Evolutionary conservation across 2,329 filamentous ascomycete species (phyloP).

Genomic region (Drechslerella coelobrocha): DNA sequence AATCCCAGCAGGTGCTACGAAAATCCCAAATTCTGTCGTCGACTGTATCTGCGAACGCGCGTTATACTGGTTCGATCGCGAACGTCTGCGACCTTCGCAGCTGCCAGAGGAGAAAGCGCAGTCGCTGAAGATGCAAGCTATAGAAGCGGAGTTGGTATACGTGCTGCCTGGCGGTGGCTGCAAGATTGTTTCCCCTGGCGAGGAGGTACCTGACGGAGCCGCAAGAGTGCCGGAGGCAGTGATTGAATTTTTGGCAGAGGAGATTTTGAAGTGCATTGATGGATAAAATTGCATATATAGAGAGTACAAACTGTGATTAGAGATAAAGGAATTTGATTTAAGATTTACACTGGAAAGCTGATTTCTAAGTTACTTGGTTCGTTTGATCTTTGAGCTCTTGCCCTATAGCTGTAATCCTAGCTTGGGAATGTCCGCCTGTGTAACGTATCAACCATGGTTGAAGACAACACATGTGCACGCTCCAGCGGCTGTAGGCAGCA

Average conservation of each 20-base stretch:
- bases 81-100: not conserved
- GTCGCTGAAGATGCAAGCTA: not conserved
- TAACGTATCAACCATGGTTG: too few species aligned
- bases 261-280: conserved; percentile 2
- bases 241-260: not conserved
- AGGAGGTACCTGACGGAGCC: not conserved
- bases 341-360: too few species aligned
- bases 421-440: too few species aligned
- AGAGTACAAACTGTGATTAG: too few species aligned
- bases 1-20: not conserved
- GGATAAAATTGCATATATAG: too few species aligned
- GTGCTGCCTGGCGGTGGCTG: not conserved
- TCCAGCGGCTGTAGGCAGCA: too few species aligned
- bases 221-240: conserved; percentile 1
- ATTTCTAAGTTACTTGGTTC: too few species aligned
- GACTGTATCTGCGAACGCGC: conserved; percentile 1
- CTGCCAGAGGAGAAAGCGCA: not conserved
- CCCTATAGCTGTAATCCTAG: too few species aligned
- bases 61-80: not conserved
- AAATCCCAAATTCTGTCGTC: not conserved
- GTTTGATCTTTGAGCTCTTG: too few species aligned
- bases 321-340: too few species aligned
- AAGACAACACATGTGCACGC: too few species aligned
- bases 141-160: not conserved
- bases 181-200: not conserved